These are phyloP conservation scores for Plantago coronopus DNA, from an alignment of 305 asterid species.

Conservation along the genomic window DNA sequence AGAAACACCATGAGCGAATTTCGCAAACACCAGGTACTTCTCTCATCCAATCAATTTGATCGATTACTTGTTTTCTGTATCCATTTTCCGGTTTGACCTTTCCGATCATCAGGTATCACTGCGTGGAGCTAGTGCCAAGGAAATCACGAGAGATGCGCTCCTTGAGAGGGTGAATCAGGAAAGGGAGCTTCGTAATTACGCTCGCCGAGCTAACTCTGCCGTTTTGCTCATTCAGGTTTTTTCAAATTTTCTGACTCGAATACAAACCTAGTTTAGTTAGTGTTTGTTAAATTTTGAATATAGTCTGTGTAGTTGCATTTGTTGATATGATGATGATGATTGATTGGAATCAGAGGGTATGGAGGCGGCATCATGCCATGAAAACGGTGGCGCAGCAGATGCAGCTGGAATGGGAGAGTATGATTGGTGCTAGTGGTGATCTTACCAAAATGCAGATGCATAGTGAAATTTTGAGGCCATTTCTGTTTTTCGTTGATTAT, in stretches of 20 bases:
- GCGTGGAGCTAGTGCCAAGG: conserved; percentile 96
- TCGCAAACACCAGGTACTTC: conserved; percentile 44
- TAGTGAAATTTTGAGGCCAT: conserved; percentile 62
- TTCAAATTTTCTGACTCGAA: neutral
- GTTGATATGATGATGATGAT: conserved; percentile 7
- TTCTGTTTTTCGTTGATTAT: conserved; percentile 61
- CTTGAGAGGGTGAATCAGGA: conserved; percentile 72
- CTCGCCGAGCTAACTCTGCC: conserved; percentile 72
- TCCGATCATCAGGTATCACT: conserved; percentile 66
- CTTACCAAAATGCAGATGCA: conserved; percentile 42
- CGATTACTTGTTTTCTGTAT: neutral
- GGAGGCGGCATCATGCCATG: conserved; percentile 63
- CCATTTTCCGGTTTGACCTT: neutral
- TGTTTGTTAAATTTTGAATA: too few species aligned
- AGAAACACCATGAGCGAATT: conserved; percentile 36
- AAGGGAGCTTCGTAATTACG: conserved; percentile 68
- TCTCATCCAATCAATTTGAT: conserved; percentile 5
- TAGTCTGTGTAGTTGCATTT: conserved; percentile 9
- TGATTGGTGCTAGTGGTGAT: conserved; percentile 40
- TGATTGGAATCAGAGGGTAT: conserved; percentile 56
- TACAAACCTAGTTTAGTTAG: neutral
- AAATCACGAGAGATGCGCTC: conserved; percentile 76
- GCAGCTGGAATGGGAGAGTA: conserved; percentile 63
- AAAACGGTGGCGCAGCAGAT: conserved; percentile 51
- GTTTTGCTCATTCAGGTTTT: conserved; percentile 72